Base-by-base conservation (phyloP, 164 flowering plant genomes). In the Dillenia turbinata region DNA sequence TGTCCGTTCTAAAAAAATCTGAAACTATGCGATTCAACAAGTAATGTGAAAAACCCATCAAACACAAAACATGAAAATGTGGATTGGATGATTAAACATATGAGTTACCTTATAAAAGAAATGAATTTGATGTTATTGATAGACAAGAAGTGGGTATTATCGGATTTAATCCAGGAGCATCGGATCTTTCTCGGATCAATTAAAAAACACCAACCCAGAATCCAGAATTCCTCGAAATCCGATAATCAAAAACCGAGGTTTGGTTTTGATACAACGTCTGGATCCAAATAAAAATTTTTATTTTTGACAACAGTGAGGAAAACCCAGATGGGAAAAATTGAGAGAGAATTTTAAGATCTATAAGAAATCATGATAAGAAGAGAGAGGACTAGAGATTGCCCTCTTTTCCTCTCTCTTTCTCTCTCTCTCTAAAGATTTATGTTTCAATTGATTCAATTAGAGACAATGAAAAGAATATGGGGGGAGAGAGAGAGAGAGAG, bases 131-230 rank as follows among this genome's bases (percentile, higher is more conserved):
- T 45, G 22, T 15, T 56, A 63, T 46, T 57, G 22, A 62, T 69
- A 52, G 59, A 70, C 64, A 64, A 73, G 63, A 67, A 11, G 11
- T 52, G 77, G 78, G 78, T 68, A 54, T 52, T 70, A 60, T 66
- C 69, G 57, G 76, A 79, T 71, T 74, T 78, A 78, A 77, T 74
- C 65, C 57, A 68, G 73, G 69, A 81, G 49, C 82, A 75, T 70
- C 16, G 11, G 14, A 57, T 7, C 68, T 56, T 46, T 44, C 14
- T n/a, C 33, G 5, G 12, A 67, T 26, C 52, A 59, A 58, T 16
- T 46, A 63, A 55, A 59, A 3, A 59, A 19, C 53, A 49, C 57
- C 12, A 72, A 60, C 52, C 57, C 5, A 33, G 24, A 64, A 65
- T 61, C 62, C 26, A 69, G 68, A 68, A 54, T 48, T 57, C 47